Evolutionary conservation across 768 basidiomycete species (phyloP).

Genomic region (Termitomyces sp.): DNA sequence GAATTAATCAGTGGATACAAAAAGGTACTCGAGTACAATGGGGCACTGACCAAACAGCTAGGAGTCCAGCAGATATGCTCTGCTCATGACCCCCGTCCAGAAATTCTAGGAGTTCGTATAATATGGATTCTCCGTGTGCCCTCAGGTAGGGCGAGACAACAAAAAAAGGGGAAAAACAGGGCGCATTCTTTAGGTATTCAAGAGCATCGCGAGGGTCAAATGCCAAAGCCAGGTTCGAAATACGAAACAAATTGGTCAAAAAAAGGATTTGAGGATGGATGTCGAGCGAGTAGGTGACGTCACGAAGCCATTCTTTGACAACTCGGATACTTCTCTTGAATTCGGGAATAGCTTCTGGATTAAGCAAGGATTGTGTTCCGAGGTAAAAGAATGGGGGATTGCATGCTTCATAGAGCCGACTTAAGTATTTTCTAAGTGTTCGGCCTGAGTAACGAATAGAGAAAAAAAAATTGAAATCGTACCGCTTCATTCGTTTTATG

Average conservation of each 20-base stretch:
- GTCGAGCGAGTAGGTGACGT: constrained; percentile 28
- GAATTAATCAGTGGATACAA: not conserved
- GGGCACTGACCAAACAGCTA: constrained; percentile 32
- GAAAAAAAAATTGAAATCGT: too few species aligned
- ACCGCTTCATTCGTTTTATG: too few species aligned
- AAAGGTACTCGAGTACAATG: not conserved
- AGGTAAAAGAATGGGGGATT: constrained; percentile 41
- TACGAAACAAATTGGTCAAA: constrained; percentile 33
- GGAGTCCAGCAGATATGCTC: constrained; percentile 28
- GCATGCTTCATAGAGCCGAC: constrained; percentile 40
- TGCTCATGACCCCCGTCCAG: constrained; percentile 20
- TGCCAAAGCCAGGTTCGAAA: constrained; percentile 28
- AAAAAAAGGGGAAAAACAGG: not conserved
- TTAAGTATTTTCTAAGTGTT: too few species aligned
- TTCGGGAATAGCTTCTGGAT: constrained; percentile 31
- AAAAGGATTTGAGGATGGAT: constrained; percentile 21
- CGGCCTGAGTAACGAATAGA: too few species aligned
- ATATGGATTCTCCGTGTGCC: constrained; percentile 3
- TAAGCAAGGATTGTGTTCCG: constrained; percentile 35
- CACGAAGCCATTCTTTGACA: constrained; percentile 40
- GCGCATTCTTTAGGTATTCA: constrained; percentile 25
- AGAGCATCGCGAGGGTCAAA: constrained; percentile 30
- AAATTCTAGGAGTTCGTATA: constrained; percentile 18
- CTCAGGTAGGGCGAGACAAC: constrained; percentile 11
- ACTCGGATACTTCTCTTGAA: constrained; percentile 27